Percentiles rank a stretch among this genome's conserved stretches.
phyloP scores from a whole-genome alignment of 331 rosid genomes.

The Telfairia occidentalis region DNA sequence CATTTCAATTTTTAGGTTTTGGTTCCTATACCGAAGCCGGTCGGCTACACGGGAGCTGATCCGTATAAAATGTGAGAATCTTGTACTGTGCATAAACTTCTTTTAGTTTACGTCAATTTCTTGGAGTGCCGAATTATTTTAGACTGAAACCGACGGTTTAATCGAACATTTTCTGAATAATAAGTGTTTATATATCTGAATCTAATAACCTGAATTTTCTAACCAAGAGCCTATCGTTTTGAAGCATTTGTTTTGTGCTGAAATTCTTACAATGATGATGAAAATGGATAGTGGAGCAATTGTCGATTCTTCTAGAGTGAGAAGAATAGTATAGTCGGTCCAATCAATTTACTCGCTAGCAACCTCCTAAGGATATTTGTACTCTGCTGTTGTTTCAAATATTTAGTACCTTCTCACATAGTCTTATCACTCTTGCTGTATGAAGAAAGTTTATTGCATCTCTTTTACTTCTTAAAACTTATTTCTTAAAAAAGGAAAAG shows the following conservation, averaged over 20 bases:
- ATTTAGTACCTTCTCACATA: background rate
- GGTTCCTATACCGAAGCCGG: conserved; percentile 71
- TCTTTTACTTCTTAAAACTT: background rate
- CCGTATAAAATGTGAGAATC: conserved; percentile 66
- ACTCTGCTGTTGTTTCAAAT: background rate
- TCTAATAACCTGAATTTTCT: background rate
- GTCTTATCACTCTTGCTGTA: background rate
- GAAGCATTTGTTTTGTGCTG: background rate
- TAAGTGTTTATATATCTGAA: background rate
- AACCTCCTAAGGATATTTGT: background rate
- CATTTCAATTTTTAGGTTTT: conserved; percentile 39
- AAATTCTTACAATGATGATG: background rate
- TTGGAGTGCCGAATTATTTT: background rate
- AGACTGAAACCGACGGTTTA: background rate
- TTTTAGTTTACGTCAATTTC: background rate
- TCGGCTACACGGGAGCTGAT: conserved; percentile 89
- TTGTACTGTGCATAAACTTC: background rate
- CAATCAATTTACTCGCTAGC: background rate
- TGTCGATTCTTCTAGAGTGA: background rate
- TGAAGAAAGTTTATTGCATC: background rate
- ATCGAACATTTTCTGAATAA: background rate
- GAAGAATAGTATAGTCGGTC: background rate
- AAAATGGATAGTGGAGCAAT: background rate
- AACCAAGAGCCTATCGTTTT: background rate
- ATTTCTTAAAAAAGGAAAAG: background rate